Base-by-base conservation (phyloP, 2,329 filamentous ascomycete genomes). In the Simplicillium sp. region DNA sequence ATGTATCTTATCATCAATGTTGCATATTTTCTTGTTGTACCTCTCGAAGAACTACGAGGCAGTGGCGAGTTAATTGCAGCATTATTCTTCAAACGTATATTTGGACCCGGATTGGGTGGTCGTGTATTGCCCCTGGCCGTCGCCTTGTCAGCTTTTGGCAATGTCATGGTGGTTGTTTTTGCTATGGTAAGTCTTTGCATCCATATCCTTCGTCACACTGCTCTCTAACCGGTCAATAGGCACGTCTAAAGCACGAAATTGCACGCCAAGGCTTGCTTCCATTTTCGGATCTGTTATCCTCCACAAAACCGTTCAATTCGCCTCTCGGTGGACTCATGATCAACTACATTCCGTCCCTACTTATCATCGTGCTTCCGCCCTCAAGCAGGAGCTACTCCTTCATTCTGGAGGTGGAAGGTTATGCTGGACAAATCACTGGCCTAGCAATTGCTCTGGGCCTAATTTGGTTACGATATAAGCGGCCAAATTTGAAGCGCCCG, bases 91-190 rank as follows among this genome's bases (percentile, higher is more conserved):
- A 69, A 81, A 46, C 64, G 68, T 7, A 62, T 80, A 0, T 84
- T 86, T 54, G 81, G 81, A 0, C 57, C 64, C 2, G 64, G 63
- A 1, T 50, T 82, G 9, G 82, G 80, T 0, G 68, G 69, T 29
- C 66, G 64, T 2, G 58, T 84, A 2, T 60, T 85, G 3, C 77
- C 80, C 0, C 56, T 84, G 8, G 73, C 77, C 1, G 78, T 87
- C 29, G 82, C 82, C 0, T 59, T 84, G 17, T 84, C 79, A 1
- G 80, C 80, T 0, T 73, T 70, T 2, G 83, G 82, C 0, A 87
- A 87, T 53, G 81, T 87, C 12, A 80, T 87, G 71, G 80, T 84
- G 0, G 80, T 83, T 2, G 77, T 78, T 0, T 87, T 85, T 54
- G 70, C 79, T 1, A 57, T 81, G 56, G 81, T 82, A 64, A 50